A percentile compares a stretch with the other conserved stretches of the same genome.
These are phyloP conservation scores for Tagetes patula DNA, from an alignment of 129 eudicot genomes.

Conservation along the genomic window DNA sequence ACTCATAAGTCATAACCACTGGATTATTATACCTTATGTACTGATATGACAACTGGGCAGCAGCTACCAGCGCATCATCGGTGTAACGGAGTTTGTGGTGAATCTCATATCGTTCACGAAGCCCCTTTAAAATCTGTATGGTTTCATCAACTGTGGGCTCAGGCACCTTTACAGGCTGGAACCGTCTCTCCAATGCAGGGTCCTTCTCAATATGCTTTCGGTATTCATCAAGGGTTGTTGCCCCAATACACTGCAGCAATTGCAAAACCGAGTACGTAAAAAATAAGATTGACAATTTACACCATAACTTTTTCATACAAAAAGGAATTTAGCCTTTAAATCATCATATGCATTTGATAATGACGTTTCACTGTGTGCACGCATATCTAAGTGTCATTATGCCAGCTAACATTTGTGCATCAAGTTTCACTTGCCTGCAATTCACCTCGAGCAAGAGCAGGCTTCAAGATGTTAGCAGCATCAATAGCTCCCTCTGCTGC, in stretches of 20 bases:
- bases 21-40: conserved; percentile 60
- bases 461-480: conserved; percentile 91
- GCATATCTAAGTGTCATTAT: not conserved
- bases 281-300: not conserved
- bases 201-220: conserved; percentile 92
- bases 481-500: conserved; percentile 43
- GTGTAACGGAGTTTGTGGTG: conserved; percentile 98
- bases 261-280: not conserved
- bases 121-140: conserved; percentile 78
- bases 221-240: conserved; percentile 92
- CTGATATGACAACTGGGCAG: conserved; percentile 81
- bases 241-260: conserved; percentile 78
- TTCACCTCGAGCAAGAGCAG: conserved; percentile 92
- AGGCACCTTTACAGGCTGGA: conserved; percentile 93
- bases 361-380: not conserved
- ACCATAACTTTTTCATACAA: not conserved
- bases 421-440: conserved; percentile 57
- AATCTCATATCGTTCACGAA: conserved; percentile 84
- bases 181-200: conserved; percentile 83
- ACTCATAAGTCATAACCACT: not conserved
- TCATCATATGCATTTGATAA: not conserved
- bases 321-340: not conserved
- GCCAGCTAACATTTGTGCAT: conserved; percentile 11
- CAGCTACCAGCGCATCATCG: conserved; percentile 77
- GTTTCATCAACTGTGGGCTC: conserved; percentile 90